Evolutionary conservation across 495 filamentous ascomycete genomes (phyloP), one percentile per base, ranked within the genome.

Genomic region (Tuber indicum): DNA sequence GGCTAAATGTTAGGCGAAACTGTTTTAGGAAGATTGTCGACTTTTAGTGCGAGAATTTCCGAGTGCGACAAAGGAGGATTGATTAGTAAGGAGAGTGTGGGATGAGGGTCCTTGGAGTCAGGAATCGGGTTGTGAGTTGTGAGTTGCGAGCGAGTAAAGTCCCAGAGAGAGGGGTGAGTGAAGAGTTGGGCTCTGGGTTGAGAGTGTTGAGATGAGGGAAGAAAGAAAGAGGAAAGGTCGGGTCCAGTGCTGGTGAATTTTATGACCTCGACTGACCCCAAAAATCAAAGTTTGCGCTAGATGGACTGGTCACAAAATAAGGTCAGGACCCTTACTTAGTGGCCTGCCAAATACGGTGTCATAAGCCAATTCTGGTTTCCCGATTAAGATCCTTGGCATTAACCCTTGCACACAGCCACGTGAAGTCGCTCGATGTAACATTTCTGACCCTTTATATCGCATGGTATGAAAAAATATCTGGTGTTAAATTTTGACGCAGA

Each of bases 51-150:
- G 58, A 66, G 58, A 66, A 36, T 66, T 17, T 19, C 58, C 26
- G 45, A 47, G 45, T 47, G 45, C 17, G 45, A 17, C 17, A 19
- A 47, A 16, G 7, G 26, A 36, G 26, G 32, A 26, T 36, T 36
- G 58, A 36, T 66, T 66, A 36, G 58, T 66, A 36, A 66, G 58
- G 72, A 36, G n/a, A 19, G 23, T 7, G 72, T 32, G 12, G 19
- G 41, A 47, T 14, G 12, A 19, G 46, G 32, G 7, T 7, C 14
- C 8, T 44, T 19, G 16, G 42, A 41, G 72, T 43, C 72, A 47
- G n/a, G 43, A 73, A 73, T 44, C 9, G 19, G 41, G 46, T 47
- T 73, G 72, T 45, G 46, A 73, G 41, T 73, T 73, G 32, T 66
- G n/a, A 71, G 74, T 32, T 62, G 52, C 1, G 14, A 32, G 4